phyloP scores from a whole-genome alignment of 1,139 yeast species.

The Barnettozyma hawaiiensis region DNA sequence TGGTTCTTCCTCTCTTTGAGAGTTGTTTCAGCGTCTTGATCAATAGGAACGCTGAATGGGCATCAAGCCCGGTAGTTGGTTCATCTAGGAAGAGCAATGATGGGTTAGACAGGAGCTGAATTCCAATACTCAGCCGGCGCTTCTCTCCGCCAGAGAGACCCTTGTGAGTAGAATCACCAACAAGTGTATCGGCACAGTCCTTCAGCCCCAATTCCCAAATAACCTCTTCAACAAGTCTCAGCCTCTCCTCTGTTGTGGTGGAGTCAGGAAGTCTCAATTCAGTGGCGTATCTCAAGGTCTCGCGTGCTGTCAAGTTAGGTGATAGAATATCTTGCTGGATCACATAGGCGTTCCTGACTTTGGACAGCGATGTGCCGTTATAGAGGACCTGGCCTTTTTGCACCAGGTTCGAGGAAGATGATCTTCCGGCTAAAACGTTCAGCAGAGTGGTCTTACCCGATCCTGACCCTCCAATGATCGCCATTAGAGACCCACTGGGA shows the following conservation, averaged over 20 bases:
- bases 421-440: slow-evolving; percentile 62
- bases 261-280: slow-evolving; percentile 50
- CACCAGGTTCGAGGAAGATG: slow-evolving; percentile 30
- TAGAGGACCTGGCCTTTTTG: slow-evolving; percentile 36
- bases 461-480: slow-evolving; percentile 82
- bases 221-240: slow-evolving; percentile 50
- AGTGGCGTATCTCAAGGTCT: slow-evolving; percentile 64
- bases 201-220: slow-evolving; percentile 58
- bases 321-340: slow-evolving; percentile 72
- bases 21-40: slow-evolving; percentile 55
- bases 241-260: slow-evolving; percentile 38
- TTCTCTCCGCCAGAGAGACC: slow-evolving; percentile 89
- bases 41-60: slow-evolving; percentile 65
- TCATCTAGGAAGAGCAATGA: slow-evolving; percentile 76
- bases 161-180: slow-evolving; percentile 67
- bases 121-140: slow-evolving; percentile 70
- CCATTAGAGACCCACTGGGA: slow-evolving; percentile 46
- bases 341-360: slow-evolving; percentile 49
- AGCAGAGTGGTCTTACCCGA: slow-evolving; percentile 81
- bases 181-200: slow-evolving; percentile 72
- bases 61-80: slow-evolving; percentile 86
- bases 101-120: slow-evolving; percentile 72
- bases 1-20: slow-evolving; percentile 61
- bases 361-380: slow-evolving; percentile 14
- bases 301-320: slow-evolving; percentile 66